Evolutionary conservation across 306 rosid species (phyloP).

Genomic region (Datisca glomerata): DNA sequence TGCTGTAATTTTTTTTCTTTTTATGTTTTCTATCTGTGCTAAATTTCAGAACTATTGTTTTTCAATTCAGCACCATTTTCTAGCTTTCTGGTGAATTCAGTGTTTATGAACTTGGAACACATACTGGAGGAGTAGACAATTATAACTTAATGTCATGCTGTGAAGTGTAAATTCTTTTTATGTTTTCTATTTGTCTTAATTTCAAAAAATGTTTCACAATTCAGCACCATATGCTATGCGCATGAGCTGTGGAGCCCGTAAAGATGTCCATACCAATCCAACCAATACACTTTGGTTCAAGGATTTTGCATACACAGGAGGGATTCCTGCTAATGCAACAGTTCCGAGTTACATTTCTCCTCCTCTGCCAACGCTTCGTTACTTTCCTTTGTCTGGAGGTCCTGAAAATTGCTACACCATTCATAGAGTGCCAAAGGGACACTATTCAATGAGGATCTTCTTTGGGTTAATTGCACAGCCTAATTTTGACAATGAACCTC

Average conservation of each 20-base stretch:
- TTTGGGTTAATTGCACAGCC: slow-evolving; percentile 48
- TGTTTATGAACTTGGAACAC: not conserved
- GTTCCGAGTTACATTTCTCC: slow-evolving; percentile 53
- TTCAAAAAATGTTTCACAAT: slow-evolving; percentile 6
- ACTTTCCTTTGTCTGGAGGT: slow-evolving; percentile 70
- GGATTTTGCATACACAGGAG: slow-evolving; percentile 93
- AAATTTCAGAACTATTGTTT: not conserved
- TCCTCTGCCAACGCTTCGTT: slow-evolving; percentile 65
- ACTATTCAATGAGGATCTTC: slow-evolving; percentile 68
- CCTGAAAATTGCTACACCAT: slow-evolving; percentile 83
- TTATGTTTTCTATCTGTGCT: not conserved
- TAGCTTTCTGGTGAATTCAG: not conserved
- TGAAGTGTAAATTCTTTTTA: not conserved
- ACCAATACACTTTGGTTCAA: slow-evolving; percentile 71
- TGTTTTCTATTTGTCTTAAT: not conserved
- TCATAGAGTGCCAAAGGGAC: slow-evolving; percentile 67
- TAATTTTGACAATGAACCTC: slow-evolving; percentile 51
- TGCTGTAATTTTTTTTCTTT: not conserved
- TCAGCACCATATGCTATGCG: slow-evolving; percentile 83
- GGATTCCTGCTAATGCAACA: slow-evolving; percentile 68
- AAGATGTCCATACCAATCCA: slow-evolving; percentile 52
- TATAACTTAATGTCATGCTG: slow-evolving; percentile 2
- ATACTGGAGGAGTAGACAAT: not conserved
- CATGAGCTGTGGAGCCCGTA: slow-evolving; percentile 81
- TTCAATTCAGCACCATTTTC: not conserved